Conservation (phyloP, 495 filamentous ascomycete species). For the Glarea lozoyensis region DNA sequence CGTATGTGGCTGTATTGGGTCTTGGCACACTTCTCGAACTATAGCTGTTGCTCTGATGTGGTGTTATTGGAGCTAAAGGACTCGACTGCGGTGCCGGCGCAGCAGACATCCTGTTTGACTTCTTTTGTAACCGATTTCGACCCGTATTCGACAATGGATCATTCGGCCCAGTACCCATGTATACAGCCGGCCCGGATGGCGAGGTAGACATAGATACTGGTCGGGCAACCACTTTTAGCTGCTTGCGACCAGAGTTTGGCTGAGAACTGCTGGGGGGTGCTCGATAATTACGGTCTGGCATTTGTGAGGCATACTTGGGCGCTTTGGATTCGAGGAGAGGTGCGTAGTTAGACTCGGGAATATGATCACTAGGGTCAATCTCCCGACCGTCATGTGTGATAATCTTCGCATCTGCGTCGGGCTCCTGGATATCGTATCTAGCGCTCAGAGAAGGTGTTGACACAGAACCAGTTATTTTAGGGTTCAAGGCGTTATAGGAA, state of each 20-base stretch:
- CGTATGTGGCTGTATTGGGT: constrained; percentile 12
- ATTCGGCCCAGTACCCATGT: constrained; percentile 10
- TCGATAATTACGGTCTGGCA: constrained; percentile 35
- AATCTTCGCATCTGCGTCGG: constrained; percentile 50
- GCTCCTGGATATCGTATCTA: constrained; percentile 14
- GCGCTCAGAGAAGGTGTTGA: constrained; percentile 18
- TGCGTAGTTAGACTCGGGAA: constrained; percentile 85
- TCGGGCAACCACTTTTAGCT: constrained; percentile 17
- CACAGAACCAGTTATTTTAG: constrained; percentile 30
- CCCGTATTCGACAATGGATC: constrained; percentile 26
- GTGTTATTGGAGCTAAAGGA: constrained; percentile 35
- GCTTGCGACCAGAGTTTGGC: constrained; percentile 21
- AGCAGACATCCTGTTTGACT: constrained; percentile 33
- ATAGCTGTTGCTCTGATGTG: constrained; percentile 28
- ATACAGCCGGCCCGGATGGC: constrained; percentile 10
- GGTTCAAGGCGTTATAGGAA: constrained; percentile 72
- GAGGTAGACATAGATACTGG: constrained; percentile 22
- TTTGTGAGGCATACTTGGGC: constrained; percentile 32
- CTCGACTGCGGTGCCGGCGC: constrained; percentile 27
- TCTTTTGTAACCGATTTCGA: constrained; percentile 58
- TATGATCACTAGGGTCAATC: constrained; percentile 87
- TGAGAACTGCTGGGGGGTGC: constrained; percentile 41
- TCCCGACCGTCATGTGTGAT: constrained; percentile 77
- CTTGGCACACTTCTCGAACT: constrained; percentile 20
- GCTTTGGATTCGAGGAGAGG: constrained; percentile 82